Evolutionary conservation across 768 basidiomycete genomes (phyloP), one percentile per base, ranked within the genome.

Genomic region (Galerina marginata): DNA sequence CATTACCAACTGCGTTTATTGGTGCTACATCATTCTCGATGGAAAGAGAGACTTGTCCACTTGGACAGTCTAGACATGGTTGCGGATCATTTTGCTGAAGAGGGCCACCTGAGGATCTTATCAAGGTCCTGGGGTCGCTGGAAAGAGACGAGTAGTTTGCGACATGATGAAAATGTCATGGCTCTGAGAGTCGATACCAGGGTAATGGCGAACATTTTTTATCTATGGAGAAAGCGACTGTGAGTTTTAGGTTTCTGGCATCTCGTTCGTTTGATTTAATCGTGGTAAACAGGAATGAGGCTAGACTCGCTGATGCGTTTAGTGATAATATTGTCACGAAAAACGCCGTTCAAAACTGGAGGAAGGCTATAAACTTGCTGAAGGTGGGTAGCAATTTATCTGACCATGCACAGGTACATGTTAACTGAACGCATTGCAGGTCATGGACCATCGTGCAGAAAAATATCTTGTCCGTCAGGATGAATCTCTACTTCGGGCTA

Each of bases 201-300:
- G 58, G 71, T 90, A 40, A 74, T 85, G 64, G 73, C 74, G 10
- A 75, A 76, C 43, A 74, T 76, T 4, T 73, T 92, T 68, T 74
- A 78, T 52, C 61, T 70, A 16, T 94, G 92, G 92, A 84, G 81
- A 62, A 76, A 71, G 44, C 77, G 79, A 60, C 71, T 79, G 90
- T 90, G 65, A 69, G 86, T 75, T 4, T 33, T 15, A 33, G 29
- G 29, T 25, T 43, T 10, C 39, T 42, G n/a, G 40, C 14, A n/a
- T 33, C 3, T 45, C 20, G 37, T 38, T 37, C 25, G 50, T 47
- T 52, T 16, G 64, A 61, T 5, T 62, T 26, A n/a, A 44, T 26
- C 9, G 40, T 45, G 16, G 20, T 54, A 43, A 42, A 47, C 39
- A 64, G 65, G 52, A 56, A 15, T 9, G 26, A 62, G 26, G 38